Evolutionary conservation across 192 early-diverging fungal genomes (phyloP).

Genomic region (Backusella macrospora): DNA sequence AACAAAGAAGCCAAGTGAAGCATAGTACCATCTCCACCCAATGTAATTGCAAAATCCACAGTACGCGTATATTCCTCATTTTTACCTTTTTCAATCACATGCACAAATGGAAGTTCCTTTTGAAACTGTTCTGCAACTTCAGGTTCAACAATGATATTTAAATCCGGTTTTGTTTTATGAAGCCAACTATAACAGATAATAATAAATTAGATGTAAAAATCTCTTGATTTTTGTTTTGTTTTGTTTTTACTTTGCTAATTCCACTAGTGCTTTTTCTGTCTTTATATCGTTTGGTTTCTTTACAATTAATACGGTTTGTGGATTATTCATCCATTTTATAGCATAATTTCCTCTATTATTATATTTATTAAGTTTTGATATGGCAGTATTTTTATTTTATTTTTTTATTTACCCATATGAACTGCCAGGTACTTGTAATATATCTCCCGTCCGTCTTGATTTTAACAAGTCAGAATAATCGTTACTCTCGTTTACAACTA

Average conservation of each 20-base stretch:
- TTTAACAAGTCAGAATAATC: constrained; percentile 34
- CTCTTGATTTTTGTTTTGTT: neutral
- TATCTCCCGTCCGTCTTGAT: constrained; percentile 38
- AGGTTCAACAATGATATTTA: constrained; percentile 75
- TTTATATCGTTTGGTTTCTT: constrained; percentile 76
- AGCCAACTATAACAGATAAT: constrained; percentile 59
- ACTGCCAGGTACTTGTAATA: constrained; percentile 52
- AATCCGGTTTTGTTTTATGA: constrained; percentile 57
- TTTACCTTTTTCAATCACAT: constrained; percentile 56
- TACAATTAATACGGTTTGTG: constrained; percentile 76
- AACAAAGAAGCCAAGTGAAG: constrained; percentile 87
- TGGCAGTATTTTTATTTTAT: neutral
- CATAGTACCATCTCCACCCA: constrained; percentile 93
- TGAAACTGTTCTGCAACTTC: constrained; percentile 60
- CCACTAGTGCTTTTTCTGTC: constrained; percentile 67
- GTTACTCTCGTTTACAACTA: neutral
- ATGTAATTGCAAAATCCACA: constrained; percentile 87
- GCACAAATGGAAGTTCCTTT: constrained; percentile 52
- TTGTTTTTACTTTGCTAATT: constrained; percentile 56
- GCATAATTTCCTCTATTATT: constrained; percentile 49
- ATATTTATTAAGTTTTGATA: neutral
- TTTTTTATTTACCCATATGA: constrained; percentile 47
- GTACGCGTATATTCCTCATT: constrained; percentile 65
- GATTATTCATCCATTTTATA: constrained; percentile 61
- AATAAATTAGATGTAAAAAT: neutral